Conservation (phyloP, 192 early-diverging fungal genomes). For the Coemansia umbellata region DNA sequence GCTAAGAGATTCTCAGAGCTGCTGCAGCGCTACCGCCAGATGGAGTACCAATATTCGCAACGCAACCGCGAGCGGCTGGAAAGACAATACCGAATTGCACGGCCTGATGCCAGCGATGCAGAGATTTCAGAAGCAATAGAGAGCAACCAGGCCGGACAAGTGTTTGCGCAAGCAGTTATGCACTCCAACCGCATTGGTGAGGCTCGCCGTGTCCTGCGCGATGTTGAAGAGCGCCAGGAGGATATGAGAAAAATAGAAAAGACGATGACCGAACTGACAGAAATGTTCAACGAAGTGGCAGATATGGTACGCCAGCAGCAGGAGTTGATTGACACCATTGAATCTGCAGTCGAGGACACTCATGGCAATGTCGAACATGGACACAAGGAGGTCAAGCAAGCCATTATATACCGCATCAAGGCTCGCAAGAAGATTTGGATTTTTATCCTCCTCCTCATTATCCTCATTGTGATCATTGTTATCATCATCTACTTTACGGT, state of each 20-base stretch:
- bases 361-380: slow-evolving; percentile 34
- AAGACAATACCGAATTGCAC: slow-evolving; percentile 47
- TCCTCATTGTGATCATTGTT: slow-evolving; percentile 53
- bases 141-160: slow-evolving; percentile 46
- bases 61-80: slow-evolving; percentile 49
- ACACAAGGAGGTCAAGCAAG: slow-evolving; percentile 45
- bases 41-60: slow-evolving; percentile 47
- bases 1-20: slow-evolving; percentile 42
- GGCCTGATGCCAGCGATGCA: slow-evolving; percentile 43
- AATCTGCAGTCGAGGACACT: slow-evolving; percentile 41
- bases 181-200: slow-evolving; percentile 25
- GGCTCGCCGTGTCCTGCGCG: slow-evolving; percentile 43
- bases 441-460: slow-evolving; percentile 25
- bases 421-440: slow-evolving; percentile 54
- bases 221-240: slow-evolving; percentile 48
- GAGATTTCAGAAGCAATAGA: slow-evolving; percentile 45
- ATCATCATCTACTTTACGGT: slow-evolving; percentile 52
- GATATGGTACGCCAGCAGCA: slow-evolving; percentile 54
- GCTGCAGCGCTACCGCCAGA: slow-evolving; percentile 47
- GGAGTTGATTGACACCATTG: slow-evolving; percentile 51
- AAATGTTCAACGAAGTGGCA: slow-evolving; percentile 47
- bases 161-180: slow-evolving; percentile 51
- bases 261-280: slow-evolving; percentile 40
- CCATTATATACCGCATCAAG: slow-evolving; percentile 46
- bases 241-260: slow-evolving; percentile 50